These are phyloP conservation scores for Vitrella brassicaformis DNA, from an alignment of 73 alveolate genomes.

Conservation along the genomic window DNA sequence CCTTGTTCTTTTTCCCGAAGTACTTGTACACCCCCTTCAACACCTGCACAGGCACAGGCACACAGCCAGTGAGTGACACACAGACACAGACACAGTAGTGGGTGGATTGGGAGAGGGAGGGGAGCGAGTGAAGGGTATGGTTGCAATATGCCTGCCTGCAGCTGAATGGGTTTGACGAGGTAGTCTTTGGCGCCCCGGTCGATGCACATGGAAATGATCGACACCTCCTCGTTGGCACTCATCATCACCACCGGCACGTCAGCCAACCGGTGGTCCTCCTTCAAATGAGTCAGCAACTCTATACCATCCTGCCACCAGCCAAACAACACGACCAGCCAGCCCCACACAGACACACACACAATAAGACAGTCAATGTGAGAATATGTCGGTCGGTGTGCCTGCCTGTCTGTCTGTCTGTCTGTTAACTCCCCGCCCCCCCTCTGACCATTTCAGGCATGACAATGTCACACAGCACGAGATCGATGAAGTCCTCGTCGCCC, in stretches of 20 bases:
- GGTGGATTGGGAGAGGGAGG: no score
- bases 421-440: background rate
- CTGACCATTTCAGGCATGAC: constrained; percentile 45
- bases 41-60: no score
- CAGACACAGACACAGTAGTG: no score
- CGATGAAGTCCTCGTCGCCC: background rate
- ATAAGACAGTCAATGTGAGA: no score
- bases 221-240: constrained; percentile 59
- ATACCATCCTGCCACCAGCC: constrained; percentile 64
- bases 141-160: constrained; percentile 13
- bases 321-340: no score
- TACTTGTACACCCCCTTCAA: background rate
- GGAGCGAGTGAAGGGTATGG: no score
- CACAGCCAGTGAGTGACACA: no score
- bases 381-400: no score
- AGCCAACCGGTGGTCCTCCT: constrained; percentile 49
- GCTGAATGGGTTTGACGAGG: constrained; percentile 66
- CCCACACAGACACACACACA: no score
- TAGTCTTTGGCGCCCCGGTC: constrained; percentile 67
- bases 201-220: constrained; percentile 47
- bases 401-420: no score
- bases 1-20: constrained; percentile 1
- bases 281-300: constrained; percentile 56
- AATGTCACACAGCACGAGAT: constrained; percentile 42
- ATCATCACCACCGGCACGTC: constrained; percentile 70